Evolutionary conservation across 352 stramenopile species (phyloP).

Genomic region (Phytophthora sojae): DNA sequence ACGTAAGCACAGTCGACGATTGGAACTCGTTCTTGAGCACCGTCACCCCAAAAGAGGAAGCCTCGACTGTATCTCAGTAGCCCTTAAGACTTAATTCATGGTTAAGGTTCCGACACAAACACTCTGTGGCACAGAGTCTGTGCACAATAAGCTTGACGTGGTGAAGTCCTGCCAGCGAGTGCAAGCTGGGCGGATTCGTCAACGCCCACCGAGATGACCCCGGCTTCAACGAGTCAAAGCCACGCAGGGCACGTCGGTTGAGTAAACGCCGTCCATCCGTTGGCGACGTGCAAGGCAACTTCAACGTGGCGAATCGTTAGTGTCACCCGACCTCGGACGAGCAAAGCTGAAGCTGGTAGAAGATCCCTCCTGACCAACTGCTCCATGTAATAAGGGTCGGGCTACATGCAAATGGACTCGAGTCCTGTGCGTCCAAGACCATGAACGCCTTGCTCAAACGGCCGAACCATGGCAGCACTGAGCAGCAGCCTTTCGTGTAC

Average conservation of each 20-base stretch:
- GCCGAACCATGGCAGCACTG: not conserved
- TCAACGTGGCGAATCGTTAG: not conserved
- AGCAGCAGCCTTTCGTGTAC: not conserved
- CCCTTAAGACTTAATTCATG: not conserved
- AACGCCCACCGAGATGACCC: not conserved
- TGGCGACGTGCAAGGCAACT: constrained; percentile 5
- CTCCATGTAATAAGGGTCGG: not conserved
- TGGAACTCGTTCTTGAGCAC: constrained; percentile 47
- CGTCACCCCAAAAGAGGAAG: constrained; percentile 11
- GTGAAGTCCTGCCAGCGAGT: not conserved
- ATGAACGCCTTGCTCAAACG: not conserved
- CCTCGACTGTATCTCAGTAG: not conserved
- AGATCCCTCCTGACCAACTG: not conserved
- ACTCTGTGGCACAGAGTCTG: not conserved
- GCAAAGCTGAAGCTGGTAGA: constrained; percentile 6
- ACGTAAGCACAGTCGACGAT: constrained; percentile 38
- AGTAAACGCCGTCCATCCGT: constrained; percentile 1
- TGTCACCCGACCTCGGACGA: not conserved
- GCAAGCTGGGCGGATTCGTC: not conserved
- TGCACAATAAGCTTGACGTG: not conserved
- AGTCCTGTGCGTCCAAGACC: not conserved
- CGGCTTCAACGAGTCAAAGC: constrained; percentile 3
- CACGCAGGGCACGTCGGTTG: constrained; percentile 4
- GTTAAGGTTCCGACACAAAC: not conserved
- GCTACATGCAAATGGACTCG: not conserved